Evolutionary conservation across 2,329 filamentous ascomycete species (phyloP), one percentile per base, ranked within the genome.

Genomic region (Paracoccidioides brasiliensis): DNA sequence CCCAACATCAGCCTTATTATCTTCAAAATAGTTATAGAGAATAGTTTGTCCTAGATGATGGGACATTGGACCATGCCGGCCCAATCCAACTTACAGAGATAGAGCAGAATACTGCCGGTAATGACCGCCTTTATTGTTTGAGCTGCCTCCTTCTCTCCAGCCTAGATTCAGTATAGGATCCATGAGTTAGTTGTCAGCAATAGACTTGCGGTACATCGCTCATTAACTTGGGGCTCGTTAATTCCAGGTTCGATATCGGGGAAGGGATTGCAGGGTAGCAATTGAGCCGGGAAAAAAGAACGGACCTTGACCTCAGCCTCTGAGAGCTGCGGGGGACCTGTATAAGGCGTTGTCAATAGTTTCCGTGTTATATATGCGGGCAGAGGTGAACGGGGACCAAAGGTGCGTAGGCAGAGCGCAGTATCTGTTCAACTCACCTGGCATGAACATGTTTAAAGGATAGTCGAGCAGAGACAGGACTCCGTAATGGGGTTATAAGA

Each of bases 51-150:
- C 2, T 49, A 33, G 44, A 22, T 9, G 44, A 22, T 9, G 1
- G 37, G 22, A 32, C 10, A 9, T 30, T 7, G 2, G 35, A 10
- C 4, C 15, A 40, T 41, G 22, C 22, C 22, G 22, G 22, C 22
- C 22, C 22, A 1, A 40, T 32, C 28, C n/a, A 35, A 66, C 80
- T 60, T 76, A 84, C 81, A 82, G 52, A 84, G 74, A 70, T 84
- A 84, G 52, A 84, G 75, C 33, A 82, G 68, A 52, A 79, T 67
- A 61, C 78, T 80, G 55, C 77, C 75, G 46, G 74, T 73, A 57
- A 78, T 66, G 52, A 78, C 79, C 66, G 74, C 73, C 66, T 78
- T 76, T 63, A 84, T 72, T 46, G 79, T 79, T 61, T 73, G 69
- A 55, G 66, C 67, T 32, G 81, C 80, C 63, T 78, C 72, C 45